Conservation (phyloP, 768 basidiomycete species). For the Paxillus ammoniavirescens region DNA sequence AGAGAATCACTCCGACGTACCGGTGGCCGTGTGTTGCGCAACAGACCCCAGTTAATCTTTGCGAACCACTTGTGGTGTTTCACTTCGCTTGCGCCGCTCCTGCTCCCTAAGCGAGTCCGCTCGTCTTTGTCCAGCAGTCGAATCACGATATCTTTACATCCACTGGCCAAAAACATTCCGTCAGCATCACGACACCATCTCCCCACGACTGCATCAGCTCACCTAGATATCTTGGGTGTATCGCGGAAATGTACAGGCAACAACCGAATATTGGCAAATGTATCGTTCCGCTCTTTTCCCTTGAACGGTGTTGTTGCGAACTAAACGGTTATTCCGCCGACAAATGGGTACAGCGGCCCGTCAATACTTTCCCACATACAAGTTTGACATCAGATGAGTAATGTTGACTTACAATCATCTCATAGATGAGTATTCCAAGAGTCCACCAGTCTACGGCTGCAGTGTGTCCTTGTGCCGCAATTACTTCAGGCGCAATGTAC, state of each 20-base stretch:
- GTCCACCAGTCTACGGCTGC: constrained; percentile 99
- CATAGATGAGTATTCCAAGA: constrained; percentile 95
- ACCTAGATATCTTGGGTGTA: constrained; percentile 73
- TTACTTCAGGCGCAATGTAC: constrained; percentile 99
- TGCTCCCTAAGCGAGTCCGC: constrained; percentile 81
- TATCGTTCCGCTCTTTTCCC: constrained; percentile 89
- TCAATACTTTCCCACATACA: constrained; percentile 27
- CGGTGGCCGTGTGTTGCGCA: constrained; percentile 91
- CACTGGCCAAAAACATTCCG: constrained; percentile 41
- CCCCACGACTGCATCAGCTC: constrained; percentile 29
- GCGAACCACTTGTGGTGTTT: constrained; percentile 99
- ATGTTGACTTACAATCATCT: constrained; percentile 86
- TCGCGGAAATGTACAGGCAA: constrained; percentile 87
- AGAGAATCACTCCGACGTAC: constrained; percentile 44
- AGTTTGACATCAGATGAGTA: constrained; percentile 21
- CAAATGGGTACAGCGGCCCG: constrained; percentile 34
- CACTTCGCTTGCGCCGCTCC: constrained; percentile 95
- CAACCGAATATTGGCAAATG: constrained; percentile 93
- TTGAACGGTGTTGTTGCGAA: constrained; percentile 99
- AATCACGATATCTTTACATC: constrained; percentile 83
- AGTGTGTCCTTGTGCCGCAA: constrained; percentile 93
- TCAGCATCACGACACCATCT: constrained; percentile 9
- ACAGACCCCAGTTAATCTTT: constrained; percentile 94
- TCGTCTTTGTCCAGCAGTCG: constrained; percentile 94
- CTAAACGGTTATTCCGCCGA: constrained; percentile 41